Evolutionary conservation across 257 asterid species (phyloP), one percentile per base, ranked within the genome.

Genomic region (Galeopsis tetrahit): DNA sequence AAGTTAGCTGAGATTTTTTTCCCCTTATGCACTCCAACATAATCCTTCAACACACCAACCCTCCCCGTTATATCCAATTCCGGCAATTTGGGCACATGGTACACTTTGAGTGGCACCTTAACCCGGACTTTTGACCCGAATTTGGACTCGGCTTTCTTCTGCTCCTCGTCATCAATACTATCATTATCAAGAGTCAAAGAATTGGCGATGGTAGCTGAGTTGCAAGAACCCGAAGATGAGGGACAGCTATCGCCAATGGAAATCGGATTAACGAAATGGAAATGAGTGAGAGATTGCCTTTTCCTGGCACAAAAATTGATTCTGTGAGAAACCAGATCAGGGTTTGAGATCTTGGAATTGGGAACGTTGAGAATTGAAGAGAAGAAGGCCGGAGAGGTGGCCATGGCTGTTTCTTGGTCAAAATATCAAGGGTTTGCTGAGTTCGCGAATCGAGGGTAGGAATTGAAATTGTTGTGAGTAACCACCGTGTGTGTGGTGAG

Each of bases 71-170:
- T 71, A 4, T 93, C 97, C 11, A 81, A 4, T 59, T 93, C 97
- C 6, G 96, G 89, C 72, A 85, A 79, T 83, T 89, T 93, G n/a
- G 91, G 86, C 11, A 93, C 90, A 49, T 93, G 98, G 75, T 87
- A 93, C 62, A 93, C 96, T 76, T 80, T 89, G 72, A 93, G 77
- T 0, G 96, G 96, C 70, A 69, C 96, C 48, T 71, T 89, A 32
- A 93, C 97, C 82, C 84, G 80, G 65, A 93, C 89, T 48, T 69
- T 86, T 15, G 93, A 72, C 73, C 81, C 84, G 56, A 75, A 15
- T 76, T 69, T 76, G 28, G 84, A 75, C 76, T 79, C 78, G 4
- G 78, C 83, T 49, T 61, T 67, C 60, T 79, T 73, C 78, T 53
- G 67, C 78, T 72, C 78, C 65, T 80, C 83, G 2, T 74, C 84